Conservation (phyloP, 306 rosid species). For the Crotalaria pallida region DNA sequence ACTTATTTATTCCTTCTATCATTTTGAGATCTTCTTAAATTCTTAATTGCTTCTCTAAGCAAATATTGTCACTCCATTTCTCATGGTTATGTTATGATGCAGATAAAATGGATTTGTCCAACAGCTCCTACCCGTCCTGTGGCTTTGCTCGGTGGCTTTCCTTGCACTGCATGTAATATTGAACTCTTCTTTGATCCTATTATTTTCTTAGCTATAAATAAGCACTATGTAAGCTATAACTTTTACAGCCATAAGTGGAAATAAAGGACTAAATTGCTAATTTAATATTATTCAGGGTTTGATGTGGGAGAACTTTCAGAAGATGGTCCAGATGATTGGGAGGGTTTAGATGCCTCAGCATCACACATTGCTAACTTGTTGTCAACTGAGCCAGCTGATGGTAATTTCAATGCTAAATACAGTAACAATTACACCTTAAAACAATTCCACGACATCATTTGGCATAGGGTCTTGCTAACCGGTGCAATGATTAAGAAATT, state of each 20-base stretch:
- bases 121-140: constrained; percentile 99
- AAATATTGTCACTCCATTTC: constrained; percentile 14
- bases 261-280: constrained; percentile 10
- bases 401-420: constrained; percentile 35
- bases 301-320: constrained; percentile 94
- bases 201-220: background rate
- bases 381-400: constrained; percentile 96
- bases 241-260: background rate
- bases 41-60: constrained; percentile 10
- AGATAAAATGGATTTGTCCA: constrained; percentile 99
- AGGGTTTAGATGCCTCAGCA: constrained; percentile 95
- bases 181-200: background rate
- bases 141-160: constrained; percentile 84
- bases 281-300: constrained; percentile 62
- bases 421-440: background rate
- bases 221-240: background rate
- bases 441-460: background rate
- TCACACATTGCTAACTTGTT: constrained; percentile 86
- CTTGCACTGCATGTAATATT: constrained; percentile 89
- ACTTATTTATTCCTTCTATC: constrained; percentile 1
- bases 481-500: too few species aligned
- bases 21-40: constrained; percentile 17
- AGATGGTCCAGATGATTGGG: constrained; percentile 95
- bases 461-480: background rate
- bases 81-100: constrained; percentile 27